phyloP scores from a whole-genome alignment of 208 protist species.

The Trypanosoma theileri region DNA sequence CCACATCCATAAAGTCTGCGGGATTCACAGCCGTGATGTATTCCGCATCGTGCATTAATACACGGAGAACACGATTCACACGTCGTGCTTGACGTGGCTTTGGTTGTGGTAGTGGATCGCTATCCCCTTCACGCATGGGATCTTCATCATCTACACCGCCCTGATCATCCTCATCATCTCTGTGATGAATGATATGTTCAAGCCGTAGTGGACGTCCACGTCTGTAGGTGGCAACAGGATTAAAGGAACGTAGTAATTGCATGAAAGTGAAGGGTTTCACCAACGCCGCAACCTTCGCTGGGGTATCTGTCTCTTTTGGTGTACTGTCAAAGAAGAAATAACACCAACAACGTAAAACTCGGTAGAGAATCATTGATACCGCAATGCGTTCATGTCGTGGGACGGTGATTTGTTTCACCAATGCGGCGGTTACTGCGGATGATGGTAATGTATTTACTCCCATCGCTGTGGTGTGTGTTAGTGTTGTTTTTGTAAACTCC shows the following conservation, averaged over 20 bases:
- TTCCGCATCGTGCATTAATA: slow-evolving; percentile 62
- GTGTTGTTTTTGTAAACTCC: slow-evolving; percentile 17
- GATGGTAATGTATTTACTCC: slow-evolving; percentile 16
- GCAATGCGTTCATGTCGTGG: slow-evolving; percentile 54
- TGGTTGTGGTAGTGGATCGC: slow-evolving; percentile 53
- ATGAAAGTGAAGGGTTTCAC: slow-evolving; percentile 81
- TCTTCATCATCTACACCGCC: slow-evolving; percentile 26
- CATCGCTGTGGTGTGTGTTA: slow-evolving; percentile 11
- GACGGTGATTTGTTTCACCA: slow-evolving; percentile 30
- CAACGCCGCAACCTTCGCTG: slow-evolving; percentile 71
- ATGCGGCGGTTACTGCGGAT: slow-evolving; percentile 33
- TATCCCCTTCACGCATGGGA: slow-evolving; percentile 14
- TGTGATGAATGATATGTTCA: slow-evolving; percentile 31
- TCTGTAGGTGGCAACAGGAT: slow-evolving; percentile 74
- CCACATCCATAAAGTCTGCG: slow-evolving; percentile 45
- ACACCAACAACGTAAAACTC: slow-evolving; percentile 68
- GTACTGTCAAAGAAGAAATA: slow-evolving; percentile 76
- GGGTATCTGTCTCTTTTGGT: slow-evolving; percentile 58
- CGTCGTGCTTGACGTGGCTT: slow-evolving; percentile 72
- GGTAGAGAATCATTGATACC: slow-evolving; percentile 57
- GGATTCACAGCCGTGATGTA: slow-evolving; percentile 60
- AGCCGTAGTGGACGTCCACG: slow-evolving; percentile 45
- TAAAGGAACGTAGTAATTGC: slow-evolving; percentile 73
- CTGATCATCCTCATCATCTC: slow-evolving; percentile 16
- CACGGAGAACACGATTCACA: slow-evolving; percentile 62